phyloP scores from a whole-genome alignment of 1,139 yeast genomes.

The Nakaseomyces bracarensis region DNA sequence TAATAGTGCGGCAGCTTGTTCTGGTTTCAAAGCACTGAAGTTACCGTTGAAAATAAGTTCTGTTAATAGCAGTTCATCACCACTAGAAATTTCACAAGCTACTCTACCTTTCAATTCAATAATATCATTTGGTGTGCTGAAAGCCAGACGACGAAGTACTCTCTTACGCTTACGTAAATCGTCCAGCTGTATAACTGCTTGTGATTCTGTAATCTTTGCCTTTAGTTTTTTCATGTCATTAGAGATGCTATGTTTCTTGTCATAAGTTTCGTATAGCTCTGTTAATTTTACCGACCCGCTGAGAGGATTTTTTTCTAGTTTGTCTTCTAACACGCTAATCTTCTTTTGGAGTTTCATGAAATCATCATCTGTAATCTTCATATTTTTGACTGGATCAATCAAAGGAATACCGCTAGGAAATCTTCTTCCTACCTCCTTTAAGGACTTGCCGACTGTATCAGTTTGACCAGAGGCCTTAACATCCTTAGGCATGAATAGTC shows the following conservation, averaged over 20 bases:
- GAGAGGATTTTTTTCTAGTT: slow-evolving; percentile 62
- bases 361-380: slow-evolving; percentile 81
- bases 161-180: slow-evolving; percentile 88
- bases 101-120: slow-evolving; percentile 93
- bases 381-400: slow-evolving; percentile 81
- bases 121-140: slow-evolving; percentile 71
- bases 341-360: slow-evolving; percentile 65
- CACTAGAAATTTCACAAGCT: slow-evolving; percentile 94
- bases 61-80: slow-evolving; percentile 81
- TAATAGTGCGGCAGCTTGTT: slow-evolving; percentile 83
- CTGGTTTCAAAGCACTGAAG: slow-evolving; percentile 77
- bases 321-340: slow-evolving; percentile 72
- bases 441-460: slow-evolving; percentile 64
- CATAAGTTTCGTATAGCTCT: slow-evolving; percentile 56
- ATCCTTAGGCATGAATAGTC: slow-evolving; percentile 77
- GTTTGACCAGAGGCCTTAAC: slow-evolving; percentile 62
- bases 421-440: slow-evolving; percentile 70
- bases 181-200: slow-evolving; percentile 86
- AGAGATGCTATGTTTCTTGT: slow-evolving; percentile 54
- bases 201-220: slow-evolving; percentile 69
- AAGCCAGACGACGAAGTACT: slow-evolving; percentile 77
- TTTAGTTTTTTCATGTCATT: slow-evolving; percentile 53
- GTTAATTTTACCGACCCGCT: slow-evolving; percentile 54
- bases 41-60: slow-evolving; percentile 93
- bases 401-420: slow-evolving; percentile 85